Evolutionary conservation across 2,329 filamentous ascomycete genomes (phyloP), one percentile per base, ranked within the genome.

Genomic region (Bimuria novae-zelandiae): DNA sequence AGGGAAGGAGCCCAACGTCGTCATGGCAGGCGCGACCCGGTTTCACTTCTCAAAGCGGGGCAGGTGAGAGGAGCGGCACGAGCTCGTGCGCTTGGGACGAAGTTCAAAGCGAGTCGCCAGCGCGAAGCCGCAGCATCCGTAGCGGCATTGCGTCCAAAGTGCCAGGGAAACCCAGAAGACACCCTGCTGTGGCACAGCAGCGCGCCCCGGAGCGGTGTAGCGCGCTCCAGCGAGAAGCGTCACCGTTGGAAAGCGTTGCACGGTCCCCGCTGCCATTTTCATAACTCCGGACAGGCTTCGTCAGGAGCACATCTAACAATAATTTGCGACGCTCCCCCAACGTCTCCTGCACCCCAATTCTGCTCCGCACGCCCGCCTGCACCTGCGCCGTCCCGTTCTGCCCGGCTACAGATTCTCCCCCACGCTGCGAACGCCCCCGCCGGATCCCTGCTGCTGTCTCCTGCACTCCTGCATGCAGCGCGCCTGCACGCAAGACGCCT

Each of bases 401-500:
- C 6, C 22, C 37, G 19, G 19, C 25, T 8, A 23, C 37, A 23
- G 10, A 33, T 14, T n/a, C 35, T 29, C 36, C 21, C 19, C 37
- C 42, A 35, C 42, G 19, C 39, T 32, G 43, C 43, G 30, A 46
- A 46, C 43, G n/a, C 17, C 37, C 33, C 43, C 36, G 27, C 25
- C 30, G 19, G 11, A n/a, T 11, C 39, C 23, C 54, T 55, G 27
- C 43, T 46, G 43, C 43, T 21, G 19, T 23, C 14, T 12, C 23
- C 23, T 14, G 12, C 14, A n/a, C 23, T 33, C 52, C 42, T 56
- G 50, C 52, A 55, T 58, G 52, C 52, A 55, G 52, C 45, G 22
- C 46, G 21, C 22, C 48, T 47, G 55, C 54, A 57, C 30, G 54
- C 49, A 60, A 55, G 29, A 21, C 39, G 37, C 40, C 44, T 52